Percentiles rank a stretch among this genome's conserved stretches.
These are phyloP conservation scores for Salicornia ramosissima DNA, from an alignment of 148 eudicot genomes.

Conservation along the genomic window DNA sequence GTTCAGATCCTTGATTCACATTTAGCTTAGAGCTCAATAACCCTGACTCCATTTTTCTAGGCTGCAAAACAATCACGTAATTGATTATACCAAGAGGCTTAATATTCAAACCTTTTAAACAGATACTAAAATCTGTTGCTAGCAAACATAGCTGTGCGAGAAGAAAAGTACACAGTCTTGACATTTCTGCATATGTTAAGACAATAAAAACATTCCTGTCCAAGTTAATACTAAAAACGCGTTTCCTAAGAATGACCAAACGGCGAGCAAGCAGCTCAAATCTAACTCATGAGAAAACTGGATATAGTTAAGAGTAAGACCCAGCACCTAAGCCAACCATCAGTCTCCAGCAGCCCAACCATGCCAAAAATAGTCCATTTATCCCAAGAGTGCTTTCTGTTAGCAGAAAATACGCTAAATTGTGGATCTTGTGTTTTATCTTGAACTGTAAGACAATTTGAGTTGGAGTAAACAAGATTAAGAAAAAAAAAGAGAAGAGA, in stretches of 20 bases:
- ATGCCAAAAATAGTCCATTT: background rate
- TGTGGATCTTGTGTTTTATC: no score
- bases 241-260: background rate
- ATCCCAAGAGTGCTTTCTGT: background rate
- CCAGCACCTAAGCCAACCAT: background rate
- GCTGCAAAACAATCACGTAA: slow-evolving; percentile 10
- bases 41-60: slow-evolving; percentile 9
- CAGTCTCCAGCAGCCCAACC: background rate
- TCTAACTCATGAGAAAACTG: background rate
- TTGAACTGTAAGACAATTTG: no score
- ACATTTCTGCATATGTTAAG: background rate
- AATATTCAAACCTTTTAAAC: background rate
- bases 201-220: background rate
- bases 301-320: background rate
- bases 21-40: slow-evolving; percentile 10
- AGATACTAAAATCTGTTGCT: slow-evolving; percentile 5
- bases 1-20: slow-evolving; percentile 13
- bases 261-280: background rate
- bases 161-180: background rate
- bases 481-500: no score
- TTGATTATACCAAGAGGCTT: background rate
- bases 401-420: no score
- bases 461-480: no score
- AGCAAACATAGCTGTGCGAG: background rate
- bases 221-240: background rate